Conservation (phyloP, 345 rosid genomes). For the Capsella bursapastoris region DNA sequence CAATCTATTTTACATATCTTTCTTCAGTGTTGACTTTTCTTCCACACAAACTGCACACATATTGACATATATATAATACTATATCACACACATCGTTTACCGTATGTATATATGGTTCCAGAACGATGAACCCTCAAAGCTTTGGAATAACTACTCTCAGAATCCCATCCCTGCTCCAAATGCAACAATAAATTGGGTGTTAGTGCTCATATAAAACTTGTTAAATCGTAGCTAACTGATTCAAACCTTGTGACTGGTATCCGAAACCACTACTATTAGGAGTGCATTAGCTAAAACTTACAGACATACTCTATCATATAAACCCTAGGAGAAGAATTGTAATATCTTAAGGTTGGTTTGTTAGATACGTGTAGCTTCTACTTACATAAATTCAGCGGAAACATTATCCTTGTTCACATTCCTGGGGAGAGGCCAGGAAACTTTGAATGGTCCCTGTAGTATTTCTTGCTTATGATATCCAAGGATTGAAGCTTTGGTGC, state of each 20-base stretch:
- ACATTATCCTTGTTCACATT: constrained; percentile 63
- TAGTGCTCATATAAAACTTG: constrained; percentile 8
- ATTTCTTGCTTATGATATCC: constrained; percentile 65
- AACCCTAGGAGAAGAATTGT: background rate
- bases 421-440: constrained; percentile 71
- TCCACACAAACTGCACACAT: constrained; percentile 23
- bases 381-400: constrained; percentile 82
- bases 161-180: constrained; percentile 62
- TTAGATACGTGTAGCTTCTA: constrained; percentile 15
- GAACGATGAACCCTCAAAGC: constrained; percentile 46
- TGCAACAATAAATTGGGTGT: constrained; percentile 8
- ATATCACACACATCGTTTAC: constrained; percentile 26
- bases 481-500: constrained; percentile 41
- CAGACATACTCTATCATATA: background rate
- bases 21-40: background rate
- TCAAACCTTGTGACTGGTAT: constrained; percentile 5
- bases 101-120: constrained; percentile 23
- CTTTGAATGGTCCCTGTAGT: constrained; percentile 60
- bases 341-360: constrained; percentile 1
- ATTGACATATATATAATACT: background rate
- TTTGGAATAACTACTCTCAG: constrained; percentile 64
- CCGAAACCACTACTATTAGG: constrained; percentile 13
- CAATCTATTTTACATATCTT: constrained; percentile 36
- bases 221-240: background rate
- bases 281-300: constrained; percentile 12